Evolutionary conservation across 1,139 yeast species (phyloP), one percentile per base, ranked within the genome.

Genomic region (Blastobotrys niveus): DNA sequence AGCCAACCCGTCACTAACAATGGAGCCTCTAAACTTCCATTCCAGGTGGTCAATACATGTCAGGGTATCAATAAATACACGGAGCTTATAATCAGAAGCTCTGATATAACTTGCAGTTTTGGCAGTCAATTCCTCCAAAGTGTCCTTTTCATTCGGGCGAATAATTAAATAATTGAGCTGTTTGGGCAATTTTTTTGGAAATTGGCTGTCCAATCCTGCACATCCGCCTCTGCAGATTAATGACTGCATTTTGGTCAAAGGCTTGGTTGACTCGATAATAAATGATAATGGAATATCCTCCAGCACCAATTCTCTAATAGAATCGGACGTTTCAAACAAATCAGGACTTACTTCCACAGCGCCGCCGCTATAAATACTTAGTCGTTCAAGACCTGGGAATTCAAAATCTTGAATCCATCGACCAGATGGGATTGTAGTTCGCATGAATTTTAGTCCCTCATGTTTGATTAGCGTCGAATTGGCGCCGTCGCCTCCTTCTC

Each of bases 201-300:
- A 39, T 21, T 39, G 38, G 7, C 24, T 21, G 19, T 24, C 22
- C 15, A 36, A 40, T 15, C 36, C 45, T 14, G 36, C 36, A 5
- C 36, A 22, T 3, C 44, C 44, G 17, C 42, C 42, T 21, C 42
- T 27, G 27, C 46, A 43, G 15, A 43, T 38, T 14, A 43, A n/a
- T 5, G 46, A 43, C 24, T 43, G 38, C 26, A 43, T 10, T 9
- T 34, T 34, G 14, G 15, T 35, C 5, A 43, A 24, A 12, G 36
- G 31, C 19, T 19, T 25, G 2, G 46, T 38, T 15, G 33, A 10
- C 6, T 35, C 22, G 21, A 35, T 29, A 10, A 41, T 29, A 12
- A 24, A 22, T 3, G 33, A 20, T 31, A 43, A 21, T 8, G 42
- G 38, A 15, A 43, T 21, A 19, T 38, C 46, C 17, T 43, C 46